Evolutionary conservation across 495 filamentous ascomycete species (phyloP).

Genomic region (Xylaria sp.): DNA sequence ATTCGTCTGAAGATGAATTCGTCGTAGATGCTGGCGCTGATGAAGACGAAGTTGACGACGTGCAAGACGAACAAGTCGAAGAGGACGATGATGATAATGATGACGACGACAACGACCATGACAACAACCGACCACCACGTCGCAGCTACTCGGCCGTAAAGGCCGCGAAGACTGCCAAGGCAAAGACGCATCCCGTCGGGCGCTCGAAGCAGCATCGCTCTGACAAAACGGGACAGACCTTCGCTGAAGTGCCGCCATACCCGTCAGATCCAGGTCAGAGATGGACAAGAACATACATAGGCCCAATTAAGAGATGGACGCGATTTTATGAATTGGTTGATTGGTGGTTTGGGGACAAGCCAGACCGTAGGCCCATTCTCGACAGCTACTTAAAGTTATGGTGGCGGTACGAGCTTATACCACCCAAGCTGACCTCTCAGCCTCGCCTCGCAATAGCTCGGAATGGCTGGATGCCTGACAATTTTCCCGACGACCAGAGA

Average conservation of each 20-base stretch:
- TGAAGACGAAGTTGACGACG: slow-evolving; percentile 22
- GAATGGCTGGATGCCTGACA: slow-evolving; percentile 49
- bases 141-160: slow-evolving; percentile 8
- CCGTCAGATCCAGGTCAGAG: slow-evolving; percentile 52
- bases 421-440: slow-evolving; percentile 40
- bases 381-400: slow-evolving; percentile 50
- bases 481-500: slow-evolving; percentile 41
- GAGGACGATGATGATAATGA: slow-evolving; percentile 29
- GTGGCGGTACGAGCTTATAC: slow-evolving; percentile 47
- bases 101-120: slow-evolving; percentile 29
- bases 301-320: slow-evolving; percentile 53
- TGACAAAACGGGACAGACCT: slow-evolving; percentile 35
- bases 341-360: slow-evolving; percentile 52
- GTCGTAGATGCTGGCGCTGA: slow-evolving; percentile 27
- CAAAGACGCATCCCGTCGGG: slow-evolving; percentile 25
- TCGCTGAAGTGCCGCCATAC: slow-evolving; percentile 50
- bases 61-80: slow-evolving; percentile 10
- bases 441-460: slow-evolving; percentile 38
- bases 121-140: slow-evolving; percentile 18
- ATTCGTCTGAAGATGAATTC: slow-evolving; percentile 37
- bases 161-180: slow-evolving; percentile 9
- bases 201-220: slow-evolving; percentile 33
- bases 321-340: slow-evolving; percentile 50
- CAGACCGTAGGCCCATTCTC: slow-evolving; percentile 45
- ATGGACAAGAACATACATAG: slow-evolving; percentile 54